These are phyloP conservation scores for Schoenoplectus tabernaemontani DNA, from an alignment of 202 grass and related monocot species.

Conservation along the genomic window DNA sequence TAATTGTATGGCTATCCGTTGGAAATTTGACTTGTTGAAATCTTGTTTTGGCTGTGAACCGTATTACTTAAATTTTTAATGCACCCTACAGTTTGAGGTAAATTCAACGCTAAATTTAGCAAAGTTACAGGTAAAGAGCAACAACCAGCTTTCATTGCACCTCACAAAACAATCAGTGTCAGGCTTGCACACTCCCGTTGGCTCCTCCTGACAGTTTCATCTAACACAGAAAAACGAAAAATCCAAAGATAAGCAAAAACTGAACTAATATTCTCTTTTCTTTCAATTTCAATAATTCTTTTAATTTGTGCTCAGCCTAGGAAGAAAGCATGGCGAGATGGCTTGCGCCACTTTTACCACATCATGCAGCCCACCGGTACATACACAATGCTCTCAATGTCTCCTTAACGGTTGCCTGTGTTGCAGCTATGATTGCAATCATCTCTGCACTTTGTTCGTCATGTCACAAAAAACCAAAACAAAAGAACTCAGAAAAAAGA, in stretches of 20 bases:
- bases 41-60: background rate
- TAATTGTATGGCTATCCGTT: background rate
- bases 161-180: background rate
- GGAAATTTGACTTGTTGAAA: background rate
- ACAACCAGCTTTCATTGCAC: background rate
- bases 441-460: constrained; percentile 18
- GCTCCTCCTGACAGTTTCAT: background rate
- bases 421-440: constrained; percentile 4
- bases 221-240: constrained; percentile 8
- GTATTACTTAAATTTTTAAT: background rate
- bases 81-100: background rate
- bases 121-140: background rate
- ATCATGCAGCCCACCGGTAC: background rate
- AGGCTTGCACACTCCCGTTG: background rate
- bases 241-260: background rate
- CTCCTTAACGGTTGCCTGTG: constrained; percentile 2
- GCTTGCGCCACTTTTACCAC: background rate
- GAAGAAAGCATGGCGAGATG: constrained; percentile 19
- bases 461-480: constrained; percentile 24
- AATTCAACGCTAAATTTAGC: constrained; percentile 13
- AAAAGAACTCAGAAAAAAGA: background rate
- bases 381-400: background rate
- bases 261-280: background rate
- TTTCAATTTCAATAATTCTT: background rate
- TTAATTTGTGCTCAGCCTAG: background rate